Evolutionary conservation across 768 basidiomycete genomes (phyloP), one percentile per base, ranked within the genome.

Genomic region (Agrocybe pediades): DNA sequence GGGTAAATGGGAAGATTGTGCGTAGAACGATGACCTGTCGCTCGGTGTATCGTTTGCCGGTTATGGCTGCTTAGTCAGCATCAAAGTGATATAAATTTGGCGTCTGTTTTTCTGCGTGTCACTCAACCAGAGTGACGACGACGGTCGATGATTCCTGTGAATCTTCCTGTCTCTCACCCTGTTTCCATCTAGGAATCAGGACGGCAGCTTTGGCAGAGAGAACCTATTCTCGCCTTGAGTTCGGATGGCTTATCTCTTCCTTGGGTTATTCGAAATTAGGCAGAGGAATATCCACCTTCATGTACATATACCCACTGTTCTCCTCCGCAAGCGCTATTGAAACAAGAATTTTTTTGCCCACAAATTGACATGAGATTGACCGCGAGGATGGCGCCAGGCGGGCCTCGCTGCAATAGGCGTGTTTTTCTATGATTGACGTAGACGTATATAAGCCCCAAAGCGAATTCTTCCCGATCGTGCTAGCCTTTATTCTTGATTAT

Each of bases 201-300:
- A 77, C 56, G 62, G 63, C n/a, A 73, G 66, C 80, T 85, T 84
- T 89, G 87, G 81, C 58, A 92, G 80, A 89, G 52, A 29, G 65
- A 81, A 50, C 17, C 43, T 58, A 70, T 72, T 71, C 86, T 87
- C 79, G 72, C 87, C 81, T 88, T 90, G 89, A 90, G 89, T 90
- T 90, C 85, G 87, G 77, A 66, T 73, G 66, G 68, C 78, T 78
- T 72, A 74, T 68, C 56, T 64, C 56, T 65, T 55, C n/a, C 58
- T 72, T 84, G 84, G 82, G 82, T 74, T 72, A 74, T 77, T 77
- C 83, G 88, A 87, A 92, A 91, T 92, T 92, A 75, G 82, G 87
- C 71, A 73, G 83, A 87, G 87, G 77, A 74, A 88, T 78, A 90
- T 41, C 46, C 46, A 54, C 42, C 45, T 50, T 56, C 43, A 49